Base-by-base conservation (phyloP, 2,329 filamentous ascomycete species). In the Pseudocercospora musae region DNA sequence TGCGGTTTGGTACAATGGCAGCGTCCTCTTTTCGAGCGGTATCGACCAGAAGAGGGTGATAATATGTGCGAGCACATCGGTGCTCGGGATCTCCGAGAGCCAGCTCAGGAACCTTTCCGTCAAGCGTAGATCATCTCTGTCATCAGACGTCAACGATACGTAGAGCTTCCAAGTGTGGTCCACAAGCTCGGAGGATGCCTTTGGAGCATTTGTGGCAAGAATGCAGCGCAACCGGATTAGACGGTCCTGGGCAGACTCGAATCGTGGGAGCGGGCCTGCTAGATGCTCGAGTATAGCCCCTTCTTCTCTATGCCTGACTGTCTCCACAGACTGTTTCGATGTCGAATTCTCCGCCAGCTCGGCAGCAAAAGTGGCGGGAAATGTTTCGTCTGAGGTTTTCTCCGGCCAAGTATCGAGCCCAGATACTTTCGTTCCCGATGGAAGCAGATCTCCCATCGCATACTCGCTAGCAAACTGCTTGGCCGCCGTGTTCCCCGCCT, bases 141-240 rank as follows among this genome's bases (percentile, higher is more conserved):
- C 63, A 3, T 57, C 57, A 3, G 71, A 63, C 0, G 67, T 57
- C 5, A 78, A 68, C 10, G 68, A 65, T 11, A 68, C 59, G 63
- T 78, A 79, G 6, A 79, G 63, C n/a, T 71, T 68, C 75, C 77
- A 78, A 11, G 73, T 75, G 10, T 53, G 54, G 21, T 27, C 29
- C 25, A 62, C 59, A 8, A 29, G 25, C n/a, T 31, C 49, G 31
- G 23, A 27, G 6, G 21, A 27, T n/a, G 54, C 25, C 4, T 27
- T 27, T 15, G 15, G 20, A 21, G 21, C n/a, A 13, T 46, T 33
- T 31, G 40, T n/a, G 11, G 27, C 31, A 52, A 66, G 42, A 10
- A 60, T 55, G 15, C 46, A 50, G 23, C 62, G 64, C 29, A 66
- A 48, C 23, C 37, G 56, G 11, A 23, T 23, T 15, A 49, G 23